Evolutionary conservation across 176 grass and related monocot species (phyloP).

Genomic region (Echinochloa phyllopogon): DNA sequence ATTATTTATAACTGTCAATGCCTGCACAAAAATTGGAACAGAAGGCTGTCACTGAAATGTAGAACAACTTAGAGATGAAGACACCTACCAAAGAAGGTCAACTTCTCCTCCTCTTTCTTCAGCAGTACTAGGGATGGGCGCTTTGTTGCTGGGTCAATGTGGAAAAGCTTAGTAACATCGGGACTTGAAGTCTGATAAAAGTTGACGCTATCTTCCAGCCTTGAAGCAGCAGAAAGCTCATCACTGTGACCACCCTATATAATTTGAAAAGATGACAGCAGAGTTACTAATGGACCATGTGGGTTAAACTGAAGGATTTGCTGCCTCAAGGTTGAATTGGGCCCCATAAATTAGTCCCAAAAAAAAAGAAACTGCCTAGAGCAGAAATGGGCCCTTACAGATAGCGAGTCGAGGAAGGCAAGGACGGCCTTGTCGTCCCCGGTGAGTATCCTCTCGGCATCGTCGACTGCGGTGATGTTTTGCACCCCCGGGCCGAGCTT

Average conservation of each 20-base stretch:
- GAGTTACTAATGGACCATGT: neutral
- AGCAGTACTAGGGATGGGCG: conserved; percentile 72
- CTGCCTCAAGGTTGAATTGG: too few species aligned
- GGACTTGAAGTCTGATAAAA: conserved; percentile 82
- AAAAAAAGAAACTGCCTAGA: too few species aligned
- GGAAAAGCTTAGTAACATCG: conserved; percentile 86
- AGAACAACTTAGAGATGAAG: conserved; percentile 15
- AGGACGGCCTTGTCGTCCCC: conserved; percentile 68
- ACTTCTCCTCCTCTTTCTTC: conserved; percentile 91
- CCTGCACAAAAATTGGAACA: neutral
- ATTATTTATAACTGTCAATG: conserved; percentile 16
- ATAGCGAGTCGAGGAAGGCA: conserved; percentile 68
- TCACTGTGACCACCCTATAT: conserved; percentile 70
- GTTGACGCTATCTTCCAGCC: conserved; percentile 78
- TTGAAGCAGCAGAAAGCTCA: conserved; percentile 86
- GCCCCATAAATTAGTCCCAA: too few species aligned
- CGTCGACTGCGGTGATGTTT: conserved; percentile 64
- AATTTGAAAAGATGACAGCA: conserved; percentile 6
- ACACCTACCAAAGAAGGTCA: conserved; percentile 85
- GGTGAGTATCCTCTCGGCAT: conserved; percentile 73
- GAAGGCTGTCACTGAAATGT: neutral
- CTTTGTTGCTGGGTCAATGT: conserved; percentile 70
- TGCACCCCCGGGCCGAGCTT: conserved; percentile 87
- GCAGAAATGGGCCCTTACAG: too few species aligned
- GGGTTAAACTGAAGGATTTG: too few species aligned